phyloP scores from a whole-genome alignment of 768 basidiomycete species.

The Cytidiella melzeri region DNA sequence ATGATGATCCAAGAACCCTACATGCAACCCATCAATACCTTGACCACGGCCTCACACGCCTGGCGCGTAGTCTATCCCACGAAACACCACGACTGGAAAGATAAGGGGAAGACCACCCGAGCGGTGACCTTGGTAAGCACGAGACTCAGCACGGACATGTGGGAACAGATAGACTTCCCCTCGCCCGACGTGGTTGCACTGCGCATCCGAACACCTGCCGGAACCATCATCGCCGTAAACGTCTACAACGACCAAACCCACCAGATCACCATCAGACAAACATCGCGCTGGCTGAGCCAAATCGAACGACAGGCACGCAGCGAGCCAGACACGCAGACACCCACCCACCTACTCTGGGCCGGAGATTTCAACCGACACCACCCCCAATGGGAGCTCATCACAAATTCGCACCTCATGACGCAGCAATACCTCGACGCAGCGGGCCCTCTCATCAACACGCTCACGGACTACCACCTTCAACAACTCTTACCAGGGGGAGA shows the following conservation, averaged over 20 bases:
- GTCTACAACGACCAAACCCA: constrained; percentile 3
- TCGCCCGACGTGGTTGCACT: too few species aligned
- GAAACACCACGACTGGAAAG: too few species aligned
- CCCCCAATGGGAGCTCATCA: constrained; percentile 31
- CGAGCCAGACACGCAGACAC: neutral
- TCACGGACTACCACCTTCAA: constrained; percentile 22
- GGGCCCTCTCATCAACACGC: too few species aligned
- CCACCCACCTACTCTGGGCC: constrained; percentile 13
- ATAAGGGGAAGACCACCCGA: neutral
- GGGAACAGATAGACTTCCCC: too few species aligned
- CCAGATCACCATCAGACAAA: neutral
- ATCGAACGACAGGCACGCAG: neutral
- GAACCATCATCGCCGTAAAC: neutral
- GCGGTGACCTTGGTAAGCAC: neutral
- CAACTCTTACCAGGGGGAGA: constrained; percentile 29
- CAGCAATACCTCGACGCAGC: constrained; percentile 15
- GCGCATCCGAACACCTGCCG: neutral
- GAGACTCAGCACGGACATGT: neutral
- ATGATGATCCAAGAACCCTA: neutral
- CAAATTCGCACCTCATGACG: constrained; percentile 33
- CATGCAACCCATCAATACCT: too few species aligned
- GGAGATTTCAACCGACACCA: constrained; percentile 39
- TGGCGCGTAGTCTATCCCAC: too few species aligned
- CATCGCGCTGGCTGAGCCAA: neutral
- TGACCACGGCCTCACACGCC: too few species aligned